Evolutionary conservation across 371 early-diverging fungal genomes (phyloP).

Genomic region (Gilbertella persicaria): DNA sequence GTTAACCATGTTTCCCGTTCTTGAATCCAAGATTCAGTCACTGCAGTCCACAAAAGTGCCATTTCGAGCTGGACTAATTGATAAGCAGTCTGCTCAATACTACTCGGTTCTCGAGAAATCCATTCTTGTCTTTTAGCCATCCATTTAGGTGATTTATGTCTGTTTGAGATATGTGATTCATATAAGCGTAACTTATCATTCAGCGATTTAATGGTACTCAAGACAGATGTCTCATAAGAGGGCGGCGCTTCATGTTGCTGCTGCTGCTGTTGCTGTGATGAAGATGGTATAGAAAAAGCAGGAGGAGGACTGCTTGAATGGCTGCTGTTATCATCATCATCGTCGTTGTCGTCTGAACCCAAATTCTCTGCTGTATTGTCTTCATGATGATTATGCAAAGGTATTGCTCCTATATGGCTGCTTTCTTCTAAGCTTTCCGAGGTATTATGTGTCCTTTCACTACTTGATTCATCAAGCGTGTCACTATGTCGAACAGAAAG

Average conservation of each 20-base stretch:
- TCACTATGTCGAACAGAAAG: background rate
- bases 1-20: conserved; percentile 55
- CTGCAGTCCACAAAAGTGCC: conserved; percentile 52
- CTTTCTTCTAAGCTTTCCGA: background rate
- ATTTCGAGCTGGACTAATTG: conserved; percentile 51
- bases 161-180: conserved; percentile 45
- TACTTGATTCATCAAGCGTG: background rate
- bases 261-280: conserved; percentile 1
- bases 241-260: conserved; percentile 36
- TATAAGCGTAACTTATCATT: conserved; percentile 34
- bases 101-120: conserved; percentile 36
- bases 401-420: background rate
- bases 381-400: background rate
- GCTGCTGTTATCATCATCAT: background rate
- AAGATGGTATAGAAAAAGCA: conserved; percentile 23
- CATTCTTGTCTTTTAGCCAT: conserved; percentile 37
- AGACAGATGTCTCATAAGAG: conserved; percentile 49
- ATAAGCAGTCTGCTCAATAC: conserved; percentile 47
- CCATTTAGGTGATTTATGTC: conserved; percentile 55
- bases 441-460: background rate
- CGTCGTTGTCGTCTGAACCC: too few species aligned
- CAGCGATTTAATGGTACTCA: conserved; percentile 40
- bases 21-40: conserved; percentile 48
- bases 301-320: conserved; percentile 34
- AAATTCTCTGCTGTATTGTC: too few species aligned